Evolutionary conservation across 441 rosid species (phyloP).

Genomic region (Geranium incanum): DNA sequence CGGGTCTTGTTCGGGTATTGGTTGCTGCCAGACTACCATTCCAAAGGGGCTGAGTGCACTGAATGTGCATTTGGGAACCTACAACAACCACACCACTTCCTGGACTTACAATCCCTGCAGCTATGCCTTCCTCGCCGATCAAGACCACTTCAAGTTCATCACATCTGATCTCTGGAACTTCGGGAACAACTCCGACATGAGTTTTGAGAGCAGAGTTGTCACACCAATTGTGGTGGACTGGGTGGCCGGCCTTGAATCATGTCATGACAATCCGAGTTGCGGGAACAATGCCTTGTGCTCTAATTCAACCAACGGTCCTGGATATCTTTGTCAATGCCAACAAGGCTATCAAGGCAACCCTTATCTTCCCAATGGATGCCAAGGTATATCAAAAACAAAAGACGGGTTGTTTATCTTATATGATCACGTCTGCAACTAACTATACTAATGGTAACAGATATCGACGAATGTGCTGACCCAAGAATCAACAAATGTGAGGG

Average conservation of each 20-base stretch:
- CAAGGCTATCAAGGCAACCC: conserved; percentile 20
- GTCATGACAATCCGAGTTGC: background rate
- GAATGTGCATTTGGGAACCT: background rate
- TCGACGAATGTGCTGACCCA: conserved; percentile 1
- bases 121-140: conserved; percentile 28
- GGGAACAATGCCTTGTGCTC: background rate
- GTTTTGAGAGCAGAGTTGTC: background rate
- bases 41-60: conserved; percentile 18
- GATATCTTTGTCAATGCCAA: conserved; percentile 21
- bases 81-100: background rate
- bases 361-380: conserved; percentile 17
- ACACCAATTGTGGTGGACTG: conserved; percentile 15
- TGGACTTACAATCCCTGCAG: conserved; percentile 25
- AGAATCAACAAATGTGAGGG: background rate
- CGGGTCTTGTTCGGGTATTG: conserved; percentile 24
- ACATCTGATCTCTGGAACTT: background rate
- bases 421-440: background rate
- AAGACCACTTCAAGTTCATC: background rate
- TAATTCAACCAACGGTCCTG: conserved; percentile 12
- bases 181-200: background rate
- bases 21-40: conserved; percentile 31
- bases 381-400: conserved; percentile 8
- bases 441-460: background rate
- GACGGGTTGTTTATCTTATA: too few species aligned
- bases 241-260: conserved; percentile 7